Evolutionary conservation across 1,284 basidiomycete species (phyloP).

Genomic region (Omphalotus olearius): DNA sequence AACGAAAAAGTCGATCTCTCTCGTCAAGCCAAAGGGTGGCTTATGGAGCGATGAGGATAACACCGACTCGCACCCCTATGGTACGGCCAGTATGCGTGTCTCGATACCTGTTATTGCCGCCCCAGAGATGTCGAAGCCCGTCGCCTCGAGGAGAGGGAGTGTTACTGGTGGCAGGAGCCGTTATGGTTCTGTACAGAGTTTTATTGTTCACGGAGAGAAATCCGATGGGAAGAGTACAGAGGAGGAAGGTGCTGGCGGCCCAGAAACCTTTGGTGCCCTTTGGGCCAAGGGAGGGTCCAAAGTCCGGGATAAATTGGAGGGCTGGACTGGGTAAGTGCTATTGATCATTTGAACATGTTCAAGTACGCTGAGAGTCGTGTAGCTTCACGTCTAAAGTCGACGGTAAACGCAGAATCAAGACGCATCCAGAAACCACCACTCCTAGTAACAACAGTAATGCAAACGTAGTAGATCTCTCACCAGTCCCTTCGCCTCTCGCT

Average conservation of each 20-base stretch:
- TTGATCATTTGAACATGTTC: not conserved
- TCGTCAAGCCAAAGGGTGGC: slow-evolving; percentile 18
- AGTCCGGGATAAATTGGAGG: slow-evolving; percentile 65
- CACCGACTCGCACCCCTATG: slow-evolving; percentile 5
- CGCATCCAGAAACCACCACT: not conserved
- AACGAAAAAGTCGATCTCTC: not conserved
- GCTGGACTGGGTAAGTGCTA: slow-evolving; percentile 59
- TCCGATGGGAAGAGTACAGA: slow-evolving; percentile 38
- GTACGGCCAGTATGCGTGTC: not conserved
- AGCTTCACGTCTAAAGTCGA: slow-evolving; percentile 15
- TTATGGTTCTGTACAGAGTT: slow-evolving; percentile 7
- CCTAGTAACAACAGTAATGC: not conserved
- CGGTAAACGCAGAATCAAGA: slow-evolving; percentile 14
- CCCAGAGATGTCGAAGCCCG: not conserved
- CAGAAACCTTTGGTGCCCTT: slow-evolving; percentile 21
- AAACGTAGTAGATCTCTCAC: slow-evolving; percentile 10
- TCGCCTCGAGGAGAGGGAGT: slow-evolving; percentile 7
- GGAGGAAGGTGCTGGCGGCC: slow-evolving; percentile 34
- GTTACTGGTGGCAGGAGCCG: slow-evolving; percentile 13
- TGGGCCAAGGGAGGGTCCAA: slow-evolving; percentile 50
- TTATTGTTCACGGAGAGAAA: slow-evolving; percentile 17
- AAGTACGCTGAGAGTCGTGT: not conserved
- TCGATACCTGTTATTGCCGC: slow-evolving; percentile 1
- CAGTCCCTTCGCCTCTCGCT: slow-evolving; percentile 7
- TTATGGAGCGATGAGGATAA: slow-evolving; percentile 15